These are phyloP conservation scores for Vachellia collinsii DNA, from an alignment of 306 rosid genomes.

Conservation along the genomic window DNA sequence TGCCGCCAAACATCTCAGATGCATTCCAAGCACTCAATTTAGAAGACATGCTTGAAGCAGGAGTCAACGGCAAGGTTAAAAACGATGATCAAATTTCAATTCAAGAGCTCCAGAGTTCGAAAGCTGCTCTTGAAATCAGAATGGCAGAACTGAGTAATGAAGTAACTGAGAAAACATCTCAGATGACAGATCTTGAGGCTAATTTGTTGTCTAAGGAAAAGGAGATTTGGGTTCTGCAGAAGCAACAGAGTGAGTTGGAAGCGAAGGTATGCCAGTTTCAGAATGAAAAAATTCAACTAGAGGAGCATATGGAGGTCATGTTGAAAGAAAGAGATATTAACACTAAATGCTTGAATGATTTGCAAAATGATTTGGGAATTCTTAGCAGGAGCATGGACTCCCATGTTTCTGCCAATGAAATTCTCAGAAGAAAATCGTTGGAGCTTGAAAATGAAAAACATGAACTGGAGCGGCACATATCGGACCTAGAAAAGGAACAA, in stretches of 20 bases:
- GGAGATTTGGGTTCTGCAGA: conserved; percentile 43
- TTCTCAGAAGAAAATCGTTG: conserved; percentile 23
- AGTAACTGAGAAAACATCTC: conserved; percentile 36
- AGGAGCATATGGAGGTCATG: conserved; percentile 45
- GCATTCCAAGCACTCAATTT: conserved; percentile 38
- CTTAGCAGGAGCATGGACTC: conserved; percentile 35
- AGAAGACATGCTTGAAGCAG: conserved; percentile 45
- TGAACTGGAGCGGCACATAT: conserved; percentile 48
- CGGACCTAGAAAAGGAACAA: conserved; percentile 56
- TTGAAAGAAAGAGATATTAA: conserved; percentile 38
- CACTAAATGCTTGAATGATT: conserved; percentile 32
- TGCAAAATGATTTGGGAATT: conserved; percentile 34
- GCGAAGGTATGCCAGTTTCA: conserved; percentile 48
- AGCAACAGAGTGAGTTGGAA: conserved; percentile 44
- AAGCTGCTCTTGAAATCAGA: conserved; percentile 45
- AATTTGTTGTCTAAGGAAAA: conserved; percentile 46
- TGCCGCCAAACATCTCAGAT: conserved; percentile 34
- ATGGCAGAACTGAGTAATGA: conserved; percentile 45
- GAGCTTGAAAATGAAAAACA: conserved; percentile 37
- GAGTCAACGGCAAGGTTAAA: conserved; percentile 38
- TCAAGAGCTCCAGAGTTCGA: conserved; percentile 46
- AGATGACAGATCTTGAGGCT: conserved; percentile 47
- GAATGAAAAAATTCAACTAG: conserved; percentile 47
- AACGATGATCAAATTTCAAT: conserved; percentile 31
- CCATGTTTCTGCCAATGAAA: conserved; percentile 40